Conservation (phyloP, 208 protist genomes). For the Phytomonas francai region DNA sequence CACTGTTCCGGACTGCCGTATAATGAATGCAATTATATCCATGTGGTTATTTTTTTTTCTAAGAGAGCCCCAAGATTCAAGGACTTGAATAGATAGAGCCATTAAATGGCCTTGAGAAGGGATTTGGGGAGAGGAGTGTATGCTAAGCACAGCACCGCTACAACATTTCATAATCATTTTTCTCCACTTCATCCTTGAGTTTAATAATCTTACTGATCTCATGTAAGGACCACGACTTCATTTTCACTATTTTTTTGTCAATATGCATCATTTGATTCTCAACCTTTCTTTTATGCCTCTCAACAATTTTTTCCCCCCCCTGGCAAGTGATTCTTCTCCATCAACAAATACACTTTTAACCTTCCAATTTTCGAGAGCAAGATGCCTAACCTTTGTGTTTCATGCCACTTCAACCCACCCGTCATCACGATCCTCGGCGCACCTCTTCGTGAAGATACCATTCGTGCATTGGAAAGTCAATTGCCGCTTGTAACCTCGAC, state of each 20-base stretch:
- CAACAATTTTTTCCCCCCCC: neutral
- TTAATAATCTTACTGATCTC: neutral
- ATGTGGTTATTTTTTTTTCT: neutral
- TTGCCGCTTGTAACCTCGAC: conserved; percentile 73
- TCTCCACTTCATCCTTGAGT: neutral
- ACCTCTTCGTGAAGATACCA: conserved; percentile 80
- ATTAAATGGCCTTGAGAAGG: neutral
- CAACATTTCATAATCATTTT: neutral
- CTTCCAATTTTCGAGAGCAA: neutral
- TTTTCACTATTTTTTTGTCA: neutral
- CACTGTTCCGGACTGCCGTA: neutral
- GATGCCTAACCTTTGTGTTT: conserved; percentile 91
- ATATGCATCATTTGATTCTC: neutral
- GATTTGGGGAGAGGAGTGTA: neutral
- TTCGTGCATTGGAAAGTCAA: conserved; percentile 68
- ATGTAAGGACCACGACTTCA: neutral
- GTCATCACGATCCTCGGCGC: conserved; percentile 82
- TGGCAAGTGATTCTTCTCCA: neutral
- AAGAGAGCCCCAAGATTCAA: neutral
- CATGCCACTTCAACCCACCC: conserved; percentile 85
- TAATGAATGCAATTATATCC: neutral
- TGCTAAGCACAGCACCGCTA: neutral
- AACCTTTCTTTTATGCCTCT: conserved; percentile 2
- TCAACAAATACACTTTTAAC: neutral
- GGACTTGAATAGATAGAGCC: neutral